Conservation (phyloP, 345 rosid species). For the Mallotus nudiflorus region DNA sequence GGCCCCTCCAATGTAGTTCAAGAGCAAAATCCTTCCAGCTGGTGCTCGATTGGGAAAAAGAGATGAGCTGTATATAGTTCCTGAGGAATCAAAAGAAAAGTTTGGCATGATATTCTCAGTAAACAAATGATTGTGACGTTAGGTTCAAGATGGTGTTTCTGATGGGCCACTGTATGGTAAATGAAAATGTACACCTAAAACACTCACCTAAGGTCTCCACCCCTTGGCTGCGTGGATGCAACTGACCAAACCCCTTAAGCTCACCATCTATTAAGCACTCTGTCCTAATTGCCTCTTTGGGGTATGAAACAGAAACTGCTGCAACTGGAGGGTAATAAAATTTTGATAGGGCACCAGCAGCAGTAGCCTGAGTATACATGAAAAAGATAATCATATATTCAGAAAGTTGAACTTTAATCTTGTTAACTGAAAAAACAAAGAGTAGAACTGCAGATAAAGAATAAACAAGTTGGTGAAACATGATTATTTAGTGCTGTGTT, state of each 20-base stretch:
- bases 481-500: background rate
- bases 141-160: conserved; percentile 5
- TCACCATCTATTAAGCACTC: conserved; percentile 81
- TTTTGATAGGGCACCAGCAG: conserved; percentile 76
- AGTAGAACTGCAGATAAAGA: background rate
- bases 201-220: conserved; percentile 88
- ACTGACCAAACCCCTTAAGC: conserved; percentile 93
- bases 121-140: background rate
- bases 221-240: conserved; percentile 98
- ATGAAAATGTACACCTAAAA: conserved; percentile 4
- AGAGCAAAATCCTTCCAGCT: conserved; percentile 68
- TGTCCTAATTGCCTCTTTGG: conserved; percentile 74
- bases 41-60: conserved; percentile 94
- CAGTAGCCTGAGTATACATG: conserved; percentile 48
- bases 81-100: conserved; percentile 33
- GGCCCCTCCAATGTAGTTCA: conserved; percentile 88
- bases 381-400: background rate
- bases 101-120: background rate
- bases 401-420: background rate
- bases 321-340: conserved; percentile 97
- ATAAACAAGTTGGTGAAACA: background rate
- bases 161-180: background rate
- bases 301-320: conserved; percentile 85
- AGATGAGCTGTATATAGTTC: conserved; percentile 91
- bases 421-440: background rate